These are phyloP conservation scores for Blumeriella jaapii DNA, from an alignment of 2,329 filamentous ascomycete species.

Conservation along the genomic window DNA sequence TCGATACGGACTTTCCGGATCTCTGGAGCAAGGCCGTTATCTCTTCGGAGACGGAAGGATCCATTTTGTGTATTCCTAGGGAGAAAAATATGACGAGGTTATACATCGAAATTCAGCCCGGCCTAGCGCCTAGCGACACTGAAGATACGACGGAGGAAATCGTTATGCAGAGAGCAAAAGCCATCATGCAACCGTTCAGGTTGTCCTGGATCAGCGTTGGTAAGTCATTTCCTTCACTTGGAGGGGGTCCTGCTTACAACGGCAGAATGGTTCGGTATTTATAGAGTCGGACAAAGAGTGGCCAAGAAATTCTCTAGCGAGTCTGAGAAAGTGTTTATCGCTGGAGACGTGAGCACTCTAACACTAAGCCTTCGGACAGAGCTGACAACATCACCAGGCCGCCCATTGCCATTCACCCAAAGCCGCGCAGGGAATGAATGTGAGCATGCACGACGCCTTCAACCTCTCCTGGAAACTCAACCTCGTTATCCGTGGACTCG, in stretches of 20 bases:
- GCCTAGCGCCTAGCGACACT: conserved; percentile 32
- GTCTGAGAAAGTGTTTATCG: conserved; percentile 45
- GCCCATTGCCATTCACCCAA: conserved; percentile 52
- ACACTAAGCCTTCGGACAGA: conserved; percentile 30
- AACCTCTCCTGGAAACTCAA: conserved; percentile 50
- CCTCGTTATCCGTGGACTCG: conserved; percentile 39
- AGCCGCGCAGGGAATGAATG: conserved; percentile 50
- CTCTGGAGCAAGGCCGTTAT: conserved; percentile 47
- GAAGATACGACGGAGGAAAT: conserved; percentile 45
- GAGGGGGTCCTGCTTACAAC: not conserved
- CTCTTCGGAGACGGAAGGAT: conserved; percentile 40
- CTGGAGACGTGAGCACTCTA: conserved; percentile 32
- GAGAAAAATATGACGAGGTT: conserved; percentile 49
- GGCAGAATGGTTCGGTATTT: conserved; percentile 54
- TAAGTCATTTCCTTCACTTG: conserved; percentile 39
- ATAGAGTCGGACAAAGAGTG: conserved; percentile 46
- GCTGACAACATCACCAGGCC: conserved; percentile 29
- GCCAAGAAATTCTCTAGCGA: conserved; percentile 41
- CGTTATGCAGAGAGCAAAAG: conserved; percentile 54
- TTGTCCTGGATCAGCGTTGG: conserved; percentile 61
- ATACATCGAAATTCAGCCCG: conserved; percentile 46
- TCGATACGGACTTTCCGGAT: conserved; percentile 41
- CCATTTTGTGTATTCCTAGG: conserved; percentile 50
- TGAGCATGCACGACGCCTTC: conserved; percentile 47
- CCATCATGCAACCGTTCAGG: conserved; percentile 47